phyloP scores from a whole-genome alignment of 179 eudicot genomes.

The Patellifolia procumbens region DNA sequence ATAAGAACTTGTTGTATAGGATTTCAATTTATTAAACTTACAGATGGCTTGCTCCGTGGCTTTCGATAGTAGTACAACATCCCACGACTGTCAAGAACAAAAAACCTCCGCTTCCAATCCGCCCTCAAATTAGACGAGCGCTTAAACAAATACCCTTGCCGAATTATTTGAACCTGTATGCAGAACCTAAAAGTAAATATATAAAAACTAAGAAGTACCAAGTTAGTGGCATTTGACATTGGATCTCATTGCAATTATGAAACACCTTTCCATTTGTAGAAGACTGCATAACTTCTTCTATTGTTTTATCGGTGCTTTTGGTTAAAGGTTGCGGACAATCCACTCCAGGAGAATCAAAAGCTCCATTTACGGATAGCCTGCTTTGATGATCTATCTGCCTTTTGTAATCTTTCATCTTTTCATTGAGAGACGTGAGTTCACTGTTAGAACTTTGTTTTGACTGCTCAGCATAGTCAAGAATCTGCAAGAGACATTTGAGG shows the following conservation, averaged over 20 bases:
- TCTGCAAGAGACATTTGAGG: conserved; percentile 42
- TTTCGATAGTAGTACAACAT: conserved; percentile 89
- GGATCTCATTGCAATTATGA: not conserved
- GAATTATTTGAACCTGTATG: conserved; percentile 76
- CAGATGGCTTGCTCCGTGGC: conserved; percentile 65
- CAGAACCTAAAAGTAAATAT: conserved; percentile 1
- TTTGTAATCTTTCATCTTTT: conserved; percentile 76
- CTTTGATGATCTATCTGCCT: conserved; percentile 67
- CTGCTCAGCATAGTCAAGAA: conserved; percentile 64
- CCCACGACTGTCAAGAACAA: conserved; percentile 87
- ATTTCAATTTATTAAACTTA: conserved; percentile 39
- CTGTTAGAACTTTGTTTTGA: conserved; percentile 59
- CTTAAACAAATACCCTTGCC: conserved; percentile 85
- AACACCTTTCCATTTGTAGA: conserved; percentile 84
- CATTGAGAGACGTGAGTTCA: conserved; percentile 70
- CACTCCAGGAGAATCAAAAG: conserved; percentile 35
- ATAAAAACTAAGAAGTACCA: conserved; percentile 3
- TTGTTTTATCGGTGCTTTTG: conserved; percentile 61
- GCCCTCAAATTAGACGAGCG: conserved; percentile 87
- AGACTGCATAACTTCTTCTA: conserved; percentile 82
- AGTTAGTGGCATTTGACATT: not conserved
- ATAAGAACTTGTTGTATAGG: conserved; percentile 12
- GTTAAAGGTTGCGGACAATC: conserved; percentile 49
- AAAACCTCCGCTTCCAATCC: conserved; percentile 87
- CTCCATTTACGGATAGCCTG: conserved; percentile 46